phyloP scores from a whole-genome alignment of 1,139 yeast genomes.

The Geotrichum macrosporum region DNA sequence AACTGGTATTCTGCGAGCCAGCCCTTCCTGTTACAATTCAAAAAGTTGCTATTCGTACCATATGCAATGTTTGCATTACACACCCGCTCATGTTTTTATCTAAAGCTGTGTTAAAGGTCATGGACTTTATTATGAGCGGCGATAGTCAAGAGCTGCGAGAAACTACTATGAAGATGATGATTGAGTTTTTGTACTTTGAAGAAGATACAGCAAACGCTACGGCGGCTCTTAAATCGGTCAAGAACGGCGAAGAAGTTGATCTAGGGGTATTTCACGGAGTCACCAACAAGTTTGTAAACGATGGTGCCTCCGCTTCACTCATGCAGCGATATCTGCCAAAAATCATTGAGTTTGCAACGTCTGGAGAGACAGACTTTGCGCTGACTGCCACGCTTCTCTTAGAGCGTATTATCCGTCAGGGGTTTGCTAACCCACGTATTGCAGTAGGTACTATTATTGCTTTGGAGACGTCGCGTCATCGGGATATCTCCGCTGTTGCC shows the following conservation, averaged over 20 bases:
- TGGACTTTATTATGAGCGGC: constrained; percentile 49
- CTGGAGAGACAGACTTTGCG: constrained; percentile 46
- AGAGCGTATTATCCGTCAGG: constrained; percentile 53
- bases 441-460: constrained; percentile 58
- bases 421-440: constrained; percentile 72
- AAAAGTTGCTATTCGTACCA: constrained; percentile 51
- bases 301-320: constrained; percentile 68
- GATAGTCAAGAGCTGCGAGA: constrained; percentile 41
- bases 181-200: constrained; percentile 46
- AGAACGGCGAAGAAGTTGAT: constrained; percentile 42
- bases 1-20: constrained; percentile 50
- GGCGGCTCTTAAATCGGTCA: constrained; percentile 32
- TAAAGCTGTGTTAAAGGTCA: constrained; percentile 46
- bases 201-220: constrained; percentile 47
- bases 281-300: constrained; percentile 47
- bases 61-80: constrained; percentile 54
- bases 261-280: constrained; percentile 54
- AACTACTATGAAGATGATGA: constrained; percentile 52
- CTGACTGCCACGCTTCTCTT: constrained; percentile 51
- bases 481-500: constrained; percentile 48
- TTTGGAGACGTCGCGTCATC: constrained; percentile 52
- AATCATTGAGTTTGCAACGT: constrained; percentile 49
- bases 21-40: constrained; percentile 40
- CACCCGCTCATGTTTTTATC: constrained; percentile 58
- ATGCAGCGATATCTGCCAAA: constrained; percentile 57